Percentiles rank a stretch among this genome's conserved stretches.
Conservation (phyloP, 139 green algal species). For the Edaphochlamys debaryana region DNA sequence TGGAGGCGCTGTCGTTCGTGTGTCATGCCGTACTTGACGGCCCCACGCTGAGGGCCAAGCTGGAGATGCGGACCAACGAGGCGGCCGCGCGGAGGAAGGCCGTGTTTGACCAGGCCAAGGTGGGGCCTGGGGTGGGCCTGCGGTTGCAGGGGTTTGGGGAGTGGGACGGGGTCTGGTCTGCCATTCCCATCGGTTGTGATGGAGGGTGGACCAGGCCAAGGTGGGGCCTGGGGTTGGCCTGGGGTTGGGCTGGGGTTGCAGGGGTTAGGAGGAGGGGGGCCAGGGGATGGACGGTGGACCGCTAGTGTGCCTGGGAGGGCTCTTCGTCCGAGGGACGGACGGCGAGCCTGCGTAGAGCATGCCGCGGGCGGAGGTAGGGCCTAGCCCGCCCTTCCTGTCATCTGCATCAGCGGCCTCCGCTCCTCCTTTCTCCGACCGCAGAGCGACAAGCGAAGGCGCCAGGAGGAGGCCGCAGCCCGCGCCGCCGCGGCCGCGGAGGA, state of each 20-base stretch:
- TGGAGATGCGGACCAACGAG: conserved; percentile 75
- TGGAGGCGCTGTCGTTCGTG: conserved; percentile 73
- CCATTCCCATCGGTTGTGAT: no score
- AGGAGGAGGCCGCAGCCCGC: conserved; percentile 57
- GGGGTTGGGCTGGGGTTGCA: no score
- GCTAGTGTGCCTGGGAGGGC: no score
- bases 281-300: conserved; percentile 53
- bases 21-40: conserved; percentile 64
- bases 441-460: conserved; percentile 65
- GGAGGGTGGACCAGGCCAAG: conserved; percentile 65
- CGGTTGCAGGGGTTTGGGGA: no score
- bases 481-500: conserved; percentile 50
- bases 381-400: no score
- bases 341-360: no score
- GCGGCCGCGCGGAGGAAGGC: conserved; percentile 56
- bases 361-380: no score
- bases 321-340: no score
- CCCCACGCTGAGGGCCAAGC: conserved; percentile 57
- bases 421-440: not conserved
- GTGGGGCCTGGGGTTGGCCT: conserved; percentile 19
- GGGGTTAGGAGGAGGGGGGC: no score
- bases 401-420: not conserved
- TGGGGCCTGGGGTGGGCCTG: conserved; percentile 3
- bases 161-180: no score
- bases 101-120: conserved; percentile 71